These are phyloP conservation scores for Podospora anserina DNA, from an alignment of 495 filamentous ascomycete genomes.

Conservation along the genomic window DNA sequence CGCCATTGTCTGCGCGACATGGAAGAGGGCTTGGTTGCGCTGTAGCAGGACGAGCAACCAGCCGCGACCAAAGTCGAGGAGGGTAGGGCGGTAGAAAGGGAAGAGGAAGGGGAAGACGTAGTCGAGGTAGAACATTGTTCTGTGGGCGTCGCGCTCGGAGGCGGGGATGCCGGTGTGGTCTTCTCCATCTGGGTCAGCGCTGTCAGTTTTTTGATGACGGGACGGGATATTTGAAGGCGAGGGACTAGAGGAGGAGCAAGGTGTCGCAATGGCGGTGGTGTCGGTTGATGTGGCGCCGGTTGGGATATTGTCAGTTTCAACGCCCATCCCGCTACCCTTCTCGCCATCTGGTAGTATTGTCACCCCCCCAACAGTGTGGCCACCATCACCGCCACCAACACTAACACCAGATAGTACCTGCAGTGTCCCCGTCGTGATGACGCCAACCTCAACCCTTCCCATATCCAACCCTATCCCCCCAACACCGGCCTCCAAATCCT, in stretches of 20 bases:
- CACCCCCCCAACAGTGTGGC: neutral
- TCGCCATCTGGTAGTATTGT: neutral
- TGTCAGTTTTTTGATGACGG: neutral
- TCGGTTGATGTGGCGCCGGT: neutral
- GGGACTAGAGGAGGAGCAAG: neutral
- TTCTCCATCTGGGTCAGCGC: neutral
- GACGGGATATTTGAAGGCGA: neutral
- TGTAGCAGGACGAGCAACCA: conserved; percentile 55
- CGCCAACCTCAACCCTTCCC: neutral
- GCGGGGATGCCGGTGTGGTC: neutral
- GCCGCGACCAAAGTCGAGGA: conserved; percentile 45
- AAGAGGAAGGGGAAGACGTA: conserved; percentile 52
- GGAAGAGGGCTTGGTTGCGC: conserved; percentile 47
- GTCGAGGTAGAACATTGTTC: conserved; percentile 52
- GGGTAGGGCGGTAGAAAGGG: conserved; percentile 52
- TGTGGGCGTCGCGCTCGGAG: conserved; percentile 26
- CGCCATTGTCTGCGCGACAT: conserved; percentile 45
- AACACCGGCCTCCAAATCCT: conserved; percentile 36
- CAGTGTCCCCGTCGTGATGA: conserved; percentile 6
- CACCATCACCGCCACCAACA: no score
- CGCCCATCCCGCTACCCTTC: neutral
- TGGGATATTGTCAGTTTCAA: neutral
- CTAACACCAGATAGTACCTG: neutral
- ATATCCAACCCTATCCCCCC: conserved; percentile 13
- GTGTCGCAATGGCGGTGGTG: neutral